Percentiles rank a stretch among this genome's conserved stretches.
These are phyloP conservation scores for Fusarium penzigii DNA, from an alignment of 2,329 filamentous ascomycete genomes.

Conservation along the genomic window DNA sequence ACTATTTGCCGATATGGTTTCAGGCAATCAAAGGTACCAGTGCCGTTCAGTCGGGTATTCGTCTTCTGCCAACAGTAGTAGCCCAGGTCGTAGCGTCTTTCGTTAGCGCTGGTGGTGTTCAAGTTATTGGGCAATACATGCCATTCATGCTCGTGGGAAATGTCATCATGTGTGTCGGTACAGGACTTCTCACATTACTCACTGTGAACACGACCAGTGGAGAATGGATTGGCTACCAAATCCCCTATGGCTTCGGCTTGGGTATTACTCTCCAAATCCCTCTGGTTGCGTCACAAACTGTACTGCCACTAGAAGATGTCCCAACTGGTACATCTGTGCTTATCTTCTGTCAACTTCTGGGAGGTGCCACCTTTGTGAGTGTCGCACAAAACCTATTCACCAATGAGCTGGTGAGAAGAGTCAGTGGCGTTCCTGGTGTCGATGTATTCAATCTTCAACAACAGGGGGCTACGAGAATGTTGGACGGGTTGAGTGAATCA, in stretches of 20 bases:
- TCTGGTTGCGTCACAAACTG: constrained; percentile 45
- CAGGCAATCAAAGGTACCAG: constrained; percentile 39
- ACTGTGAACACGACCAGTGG: constrained; percentile 36
- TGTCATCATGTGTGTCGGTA: constrained; percentile 32
- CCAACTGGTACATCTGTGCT: not conserved
- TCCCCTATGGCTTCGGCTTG: constrained; percentile 46
- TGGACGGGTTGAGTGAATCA: too few species aligned
- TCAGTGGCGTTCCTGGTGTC: too few species aligned
- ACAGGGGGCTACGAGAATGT: too few species aligned
- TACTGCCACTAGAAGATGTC: not conserved
- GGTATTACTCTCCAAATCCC: constrained; percentile 47
- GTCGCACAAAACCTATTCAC: too few species aligned
- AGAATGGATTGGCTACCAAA: constrained; percentile 52
- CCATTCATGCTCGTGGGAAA: not conserved
- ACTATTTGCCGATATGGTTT: constrained; percentile 47
- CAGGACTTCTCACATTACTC: constrained; percentile 42
- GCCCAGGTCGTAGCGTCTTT: constrained; percentile 41
- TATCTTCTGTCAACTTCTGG: not conserved
- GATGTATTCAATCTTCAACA: too few species aligned
- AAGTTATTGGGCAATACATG: not conserved
- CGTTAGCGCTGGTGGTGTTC: not conserved
- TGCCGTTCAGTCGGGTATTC: constrained; percentile 40
- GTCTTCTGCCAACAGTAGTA: constrained; percentile 44
- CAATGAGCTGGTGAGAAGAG: too few species aligned
- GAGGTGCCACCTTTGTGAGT: not conserved